Percentiles rank a stretch among this genome's conserved stretches.
Conservation (phyloP, 202 grass and related monocot genomes). For the Elaeis oleifera region DNA sequence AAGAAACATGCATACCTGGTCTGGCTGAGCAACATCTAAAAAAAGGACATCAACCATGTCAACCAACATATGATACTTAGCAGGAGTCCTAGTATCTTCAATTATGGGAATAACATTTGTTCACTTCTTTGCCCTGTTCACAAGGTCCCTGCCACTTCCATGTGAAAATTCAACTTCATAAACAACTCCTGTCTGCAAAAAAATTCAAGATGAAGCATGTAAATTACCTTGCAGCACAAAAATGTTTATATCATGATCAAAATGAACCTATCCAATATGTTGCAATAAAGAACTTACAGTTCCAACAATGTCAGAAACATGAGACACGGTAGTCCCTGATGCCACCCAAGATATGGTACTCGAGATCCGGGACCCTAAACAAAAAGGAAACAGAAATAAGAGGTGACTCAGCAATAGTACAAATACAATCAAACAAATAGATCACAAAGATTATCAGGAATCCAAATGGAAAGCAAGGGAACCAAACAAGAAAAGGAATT, state of each 20-base stretch:
- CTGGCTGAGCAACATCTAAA: slow-evolving; percentile 94
- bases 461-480: too few species aligned
- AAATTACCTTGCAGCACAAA: too few species aligned
- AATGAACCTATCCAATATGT: too few species aligned
- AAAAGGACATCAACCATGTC: slow-evolving; percentile 99
- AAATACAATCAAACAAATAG: too few species aligned
- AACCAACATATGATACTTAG: slow-evolving; percentile 80
- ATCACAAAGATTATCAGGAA: too few species aligned
- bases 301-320: slow-evolving; percentile 83
- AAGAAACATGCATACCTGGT: slow-evolving; percentile 48
- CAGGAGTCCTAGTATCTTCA: slow-evolving; percentile 82
- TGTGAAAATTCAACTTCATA: slow-evolving; percentile 97
- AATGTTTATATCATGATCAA: too few species aligned
- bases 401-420: too few species aligned
- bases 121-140: slow-evolving; percentile 95
- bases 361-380: slow-evolving; percentile 56
- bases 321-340: slow-evolving; percentile 72
- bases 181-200: slow-evolving; percentile 59
- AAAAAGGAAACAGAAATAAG: not conserved
- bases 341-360: slow-evolving; percentile 77
- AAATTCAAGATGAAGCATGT: not conserved
- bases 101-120: slow-evolving; percentile 96
- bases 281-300: slow-evolving; percentile 29
- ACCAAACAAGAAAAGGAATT: too few species aligned
- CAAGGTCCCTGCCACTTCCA: slow-evolving; percentile 80